Evolutionary conservation across 768 basidiomycete genomes (phyloP), one percentile per base, ranked within the genome.

Genomic region (Coprinopsis marcescibilis): DNA sequence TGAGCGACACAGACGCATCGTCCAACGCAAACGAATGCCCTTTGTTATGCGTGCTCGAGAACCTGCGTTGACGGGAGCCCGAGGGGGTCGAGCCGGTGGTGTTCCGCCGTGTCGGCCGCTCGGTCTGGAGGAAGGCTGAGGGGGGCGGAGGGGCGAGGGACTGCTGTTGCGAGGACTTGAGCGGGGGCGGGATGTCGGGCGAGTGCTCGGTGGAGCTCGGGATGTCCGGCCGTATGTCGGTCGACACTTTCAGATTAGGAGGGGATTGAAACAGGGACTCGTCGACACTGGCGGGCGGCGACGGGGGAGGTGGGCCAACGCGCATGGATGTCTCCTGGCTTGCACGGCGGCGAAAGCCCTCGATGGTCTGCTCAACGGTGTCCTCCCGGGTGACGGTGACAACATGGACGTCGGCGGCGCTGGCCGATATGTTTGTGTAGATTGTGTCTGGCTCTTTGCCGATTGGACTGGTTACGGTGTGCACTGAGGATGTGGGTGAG

Each of bases 51-150:
- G 11, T 34, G 38, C 25, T 56, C 54, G 21, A 32, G 33, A 45
- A 43, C 12, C 46, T 40, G 52, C 61, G 12, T 42, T 55, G n/a
- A 35, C 42, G 39, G 30, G 50, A 29, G 34, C 51, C 44, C 19
- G 35, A 46, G 19, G 49, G 24, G 48, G 55, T 55, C 52, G 82
- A 78, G 2, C 86, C 84, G 0, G 79, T 87, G 2, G 87, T 89
- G 56, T 89, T 85, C 20, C 88, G 71, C 12, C 87, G 75, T 4
- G 72, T 60, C 17, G 80, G 76, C 13, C 69, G 74, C 19, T 49
- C 39, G 6, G 21, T 20, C 13, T 37, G 41, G 20, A 20, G 13
- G 24, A 37, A 24, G 15, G 26, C 30, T 11, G 42, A 41, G 19
- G 2, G 38, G 12, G 32, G 40, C 26, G 46, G 54, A 3, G 64